These are phyloP conservation scores for Solanum sejunctum DNA, from an alignment of 257 asterid species.

Conservation along the genomic window DNA sequence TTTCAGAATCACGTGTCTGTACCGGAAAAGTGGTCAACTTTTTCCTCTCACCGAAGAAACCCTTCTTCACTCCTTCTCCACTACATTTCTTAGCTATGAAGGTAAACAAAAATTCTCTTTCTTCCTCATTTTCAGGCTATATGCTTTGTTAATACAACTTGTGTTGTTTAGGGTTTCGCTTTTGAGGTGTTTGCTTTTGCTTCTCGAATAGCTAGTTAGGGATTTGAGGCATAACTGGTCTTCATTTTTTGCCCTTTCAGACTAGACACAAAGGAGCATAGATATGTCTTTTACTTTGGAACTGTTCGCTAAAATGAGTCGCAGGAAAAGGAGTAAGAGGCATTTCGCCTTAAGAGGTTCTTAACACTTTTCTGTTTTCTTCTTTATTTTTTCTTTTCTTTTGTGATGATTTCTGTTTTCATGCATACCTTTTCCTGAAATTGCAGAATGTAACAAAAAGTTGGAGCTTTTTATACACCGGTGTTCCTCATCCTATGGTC, in stretches of 20 bases:
- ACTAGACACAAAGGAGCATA: constrained; percentile 2
- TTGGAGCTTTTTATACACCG: constrained; percentile 2
- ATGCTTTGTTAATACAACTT: neutral
- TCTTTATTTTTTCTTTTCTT: neutral
- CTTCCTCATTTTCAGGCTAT: constrained; percentile 8
- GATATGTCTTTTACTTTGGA: neutral
- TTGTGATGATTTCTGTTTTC: neutral
- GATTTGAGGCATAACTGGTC: neutral
- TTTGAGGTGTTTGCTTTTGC: neutral
- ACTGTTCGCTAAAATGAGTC: constrained; percentile 17
- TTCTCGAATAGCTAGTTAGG: neutral
- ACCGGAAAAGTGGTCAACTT: neutral
- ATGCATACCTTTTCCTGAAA: neutral
- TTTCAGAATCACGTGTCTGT: constrained; percentile 10
- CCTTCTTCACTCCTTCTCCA: neutral
- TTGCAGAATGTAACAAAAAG: constrained; percentile 24
- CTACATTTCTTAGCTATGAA: constrained; percentile 7
- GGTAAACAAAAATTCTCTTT: neutral
- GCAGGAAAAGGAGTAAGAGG: constrained; percentile 22
- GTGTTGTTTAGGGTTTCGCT: constrained; percentile 1
- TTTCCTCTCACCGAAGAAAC: neutral
- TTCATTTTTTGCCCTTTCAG: neutral
- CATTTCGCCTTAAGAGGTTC: constrained; percentile 24
- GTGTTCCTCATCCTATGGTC: neutral
- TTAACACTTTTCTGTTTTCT: neutral